Base-by-base conservation (phyloP, 2,329 filamentous ascomycete genomes). In the Cordyceps militaris region DNA sequence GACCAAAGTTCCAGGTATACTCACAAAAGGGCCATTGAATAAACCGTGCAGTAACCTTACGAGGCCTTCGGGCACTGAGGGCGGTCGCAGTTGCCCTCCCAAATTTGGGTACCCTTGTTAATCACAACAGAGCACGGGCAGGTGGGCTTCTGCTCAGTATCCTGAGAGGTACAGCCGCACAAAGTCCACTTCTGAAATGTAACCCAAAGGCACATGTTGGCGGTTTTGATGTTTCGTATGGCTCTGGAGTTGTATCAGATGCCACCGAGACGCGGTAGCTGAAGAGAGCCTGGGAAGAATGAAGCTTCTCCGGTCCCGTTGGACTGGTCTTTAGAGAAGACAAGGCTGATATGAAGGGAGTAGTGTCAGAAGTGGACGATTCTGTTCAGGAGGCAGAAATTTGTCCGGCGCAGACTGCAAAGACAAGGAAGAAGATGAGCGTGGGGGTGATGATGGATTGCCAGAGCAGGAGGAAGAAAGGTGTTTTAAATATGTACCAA, bases 121-220 rank as follows among this genome's bases (percentile, higher is more conserved):
- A 66, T 61, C 50, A 69, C 24, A 11, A 46, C 52, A 32, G 61
- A 62, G 63, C 71, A 73, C 23, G 42, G 49, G 60, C 66, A 69
- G 30, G 66, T 66, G 3, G 70, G 70, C 60, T 69, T 66, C 50
- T 61, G 63, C 28, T 62, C 59, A 23, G 59, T 50, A 30, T 61
- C 59, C 23, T 61, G 30, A n/a, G 59, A 55, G 30, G 61, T 62
- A 66, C 70, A 73, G 52, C 70, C 70, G 59, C 70, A 73, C 49
- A 51, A 47, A 43, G 66, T 65, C 68, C 66, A 73, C 60, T 56
- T 50, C 59, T 72, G 63, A 42, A 66, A 67, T 21, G 65, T 66
- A 30, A 63, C 62, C 69, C 70, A 73, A 61, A 65, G 54, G 61
- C 71, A 73, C 71, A 73, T 73, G 58, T 21, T 53, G 16, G 32